Conservation (phyloP, 495 filamentous ascomycete species). For the Melanomma pulvis-pyrius region DNA sequence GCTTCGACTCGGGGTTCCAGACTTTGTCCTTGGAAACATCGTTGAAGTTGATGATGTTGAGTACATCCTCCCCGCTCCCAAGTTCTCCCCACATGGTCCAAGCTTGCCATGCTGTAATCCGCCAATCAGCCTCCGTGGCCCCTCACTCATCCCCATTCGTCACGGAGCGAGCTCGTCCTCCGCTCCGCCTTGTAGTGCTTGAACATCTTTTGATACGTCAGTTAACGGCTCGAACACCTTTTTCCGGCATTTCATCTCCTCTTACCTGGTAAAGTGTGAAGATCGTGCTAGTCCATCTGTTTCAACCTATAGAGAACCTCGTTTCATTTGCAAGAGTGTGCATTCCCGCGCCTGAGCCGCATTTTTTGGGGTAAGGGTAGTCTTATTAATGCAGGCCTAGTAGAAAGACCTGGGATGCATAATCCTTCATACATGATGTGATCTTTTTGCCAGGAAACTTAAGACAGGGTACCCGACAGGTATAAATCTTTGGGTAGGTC, state of each 20-base stretch:
- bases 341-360: neutral
- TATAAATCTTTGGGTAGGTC: neutral
- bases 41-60: too few species aligned
- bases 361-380: neutral
- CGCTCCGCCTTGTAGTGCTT: slow-evolving; percentile 5
- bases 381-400: slow-evolving; percentile 8
- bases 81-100: slow-evolving; percentile 8
- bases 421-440: neutral
- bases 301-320: slow-evolving; percentile 11
- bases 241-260: slow-evolving; percentile 6
- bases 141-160: neutral
- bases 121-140: slow-evolving; percentile 4
- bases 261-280: neutral
- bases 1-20: too few species aligned
- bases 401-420: neutral
- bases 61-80: neutral
- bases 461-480: neutral
- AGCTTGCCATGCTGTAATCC: slow-evolving; percentile 1
- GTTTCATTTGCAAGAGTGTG: slow-evolving; percentile 2
- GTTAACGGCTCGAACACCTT: neutral
- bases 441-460: neutral
- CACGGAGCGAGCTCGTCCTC: slow-evolving; percentile 1
- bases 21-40: too few species aligned
- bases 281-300: slow-evolving; percentile 14
- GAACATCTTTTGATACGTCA: neutral